Evolutionary conservation across 495 filamentous ascomycete species (phyloP).

Genomic region (Hypomontagnella monticulosa): DNA sequence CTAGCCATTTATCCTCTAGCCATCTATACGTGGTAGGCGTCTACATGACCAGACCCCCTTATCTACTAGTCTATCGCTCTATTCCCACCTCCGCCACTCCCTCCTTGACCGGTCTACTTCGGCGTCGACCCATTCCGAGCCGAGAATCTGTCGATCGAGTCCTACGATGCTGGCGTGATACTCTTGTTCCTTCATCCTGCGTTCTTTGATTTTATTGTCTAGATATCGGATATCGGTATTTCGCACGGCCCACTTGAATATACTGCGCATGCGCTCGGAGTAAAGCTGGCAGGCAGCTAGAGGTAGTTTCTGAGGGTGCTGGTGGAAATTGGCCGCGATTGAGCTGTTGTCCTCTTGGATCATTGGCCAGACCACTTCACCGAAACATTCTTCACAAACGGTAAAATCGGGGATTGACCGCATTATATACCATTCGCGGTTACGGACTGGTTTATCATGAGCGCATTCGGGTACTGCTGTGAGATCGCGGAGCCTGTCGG

Average conservation of each 20-base stretch:
- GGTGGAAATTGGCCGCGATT: slow-evolving; percentile 67
- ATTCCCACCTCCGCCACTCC: slow-evolving; percentile 68
- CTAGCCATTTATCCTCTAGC: background rate
- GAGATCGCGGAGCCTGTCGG: slow-evolving; percentile 48
- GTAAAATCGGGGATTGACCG: slow-evolving; percentile 51
- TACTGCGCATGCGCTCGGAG: slow-evolving; percentile 74
- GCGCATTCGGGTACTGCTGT: slow-evolving; percentile 51
- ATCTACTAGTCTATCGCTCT: slow-evolving; percentile 24
- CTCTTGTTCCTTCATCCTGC: slow-evolving; percentile 49
- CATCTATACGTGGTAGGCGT: slow-evolving; percentile 10
- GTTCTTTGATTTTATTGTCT: slow-evolving; percentile 59
- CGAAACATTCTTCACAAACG: slow-evolving; percentile 67
- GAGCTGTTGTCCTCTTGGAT: slow-evolving; percentile 56
- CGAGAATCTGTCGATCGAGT: slow-evolving; percentile 53
- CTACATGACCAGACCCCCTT: slow-evolving; percentile 7
- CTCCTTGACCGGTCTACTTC: slow-evolving; percentile 59
- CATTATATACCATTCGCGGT: slow-evolving; percentile 54
- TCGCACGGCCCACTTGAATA: slow-evolving; percentile 68
- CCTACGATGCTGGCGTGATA: slow-evolving; percentile 44
- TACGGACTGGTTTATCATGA: slow-evolving; percentile 39
- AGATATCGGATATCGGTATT: slow-evolving; percentile 66
- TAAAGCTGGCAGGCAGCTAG: slow-evolving; percentile 76
- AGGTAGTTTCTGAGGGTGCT: slow-evolving; percentile 55
- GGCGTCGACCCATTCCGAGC: slow-evolving; percentile 57
- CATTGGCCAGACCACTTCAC: slow-evolving; percentile 72